Evolutionary conservation across 1,139 yeast genomes (phyloP).

Genomic region (Geotrichum phurueaensis): DNA sequence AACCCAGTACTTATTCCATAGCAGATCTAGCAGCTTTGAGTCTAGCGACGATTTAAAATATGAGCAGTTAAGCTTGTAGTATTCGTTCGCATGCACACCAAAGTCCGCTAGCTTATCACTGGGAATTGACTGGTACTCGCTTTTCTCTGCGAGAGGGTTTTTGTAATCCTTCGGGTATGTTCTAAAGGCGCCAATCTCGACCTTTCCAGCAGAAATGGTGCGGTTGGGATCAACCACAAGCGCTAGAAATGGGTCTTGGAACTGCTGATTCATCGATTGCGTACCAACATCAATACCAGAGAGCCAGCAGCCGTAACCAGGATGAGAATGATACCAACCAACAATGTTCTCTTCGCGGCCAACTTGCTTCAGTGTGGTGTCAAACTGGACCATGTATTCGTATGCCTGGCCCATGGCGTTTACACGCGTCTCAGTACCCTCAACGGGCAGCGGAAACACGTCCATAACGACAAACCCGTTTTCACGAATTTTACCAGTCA

Average conservation of each 20-base stretch:
- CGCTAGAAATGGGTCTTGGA: slow-evolving; percentile 88
- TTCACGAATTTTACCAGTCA: slow-evolving; percentile 66
- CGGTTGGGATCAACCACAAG: slow-evolving; percentile 80
- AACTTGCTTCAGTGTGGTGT: slow-evolving; percentile 52
- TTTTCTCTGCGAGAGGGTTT: slow-evolving; percentile 18
- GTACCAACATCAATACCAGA: slow-evolving; percentile 88
- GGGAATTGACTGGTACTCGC: slow-evolving; percentile 37
- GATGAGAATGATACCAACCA: slow-evolving; percentile 91
- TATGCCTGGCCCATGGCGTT: slow-evolving; percentile 92
- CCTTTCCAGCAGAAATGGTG: slow-evolving; percentile 56
- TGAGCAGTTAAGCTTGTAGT: slow-evolving; percentile 63
- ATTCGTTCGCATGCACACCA: slow-evolving; percentile 65
- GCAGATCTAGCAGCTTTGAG: slow-evolving; percentile 40
- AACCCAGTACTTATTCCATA: slow-evolving; percentile 51
- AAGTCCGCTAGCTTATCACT: slow-evolving; percentile 51
- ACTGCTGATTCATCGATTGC: slow-evolving; percentile 73
- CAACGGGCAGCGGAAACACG: slow-evolving; percentile 82
- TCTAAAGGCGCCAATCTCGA: slow-evolving; percentile 89
- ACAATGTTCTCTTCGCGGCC: slow-evolving; percentile 61
- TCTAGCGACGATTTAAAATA: slow-evolving; percentile 58
- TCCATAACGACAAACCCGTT: slow-evolving; percentile 68
- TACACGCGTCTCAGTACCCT: slow-evolving; percentile 93
- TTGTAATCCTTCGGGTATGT: slow-evolving; percentile 53
- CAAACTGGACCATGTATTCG: slow-evolving; percentile 86
- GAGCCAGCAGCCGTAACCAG: slow-evolving; percentile 97